Base-by-base conservation (phyloP, 768 basidiomycete species). In the Pleurotus eryngii region DNA sequence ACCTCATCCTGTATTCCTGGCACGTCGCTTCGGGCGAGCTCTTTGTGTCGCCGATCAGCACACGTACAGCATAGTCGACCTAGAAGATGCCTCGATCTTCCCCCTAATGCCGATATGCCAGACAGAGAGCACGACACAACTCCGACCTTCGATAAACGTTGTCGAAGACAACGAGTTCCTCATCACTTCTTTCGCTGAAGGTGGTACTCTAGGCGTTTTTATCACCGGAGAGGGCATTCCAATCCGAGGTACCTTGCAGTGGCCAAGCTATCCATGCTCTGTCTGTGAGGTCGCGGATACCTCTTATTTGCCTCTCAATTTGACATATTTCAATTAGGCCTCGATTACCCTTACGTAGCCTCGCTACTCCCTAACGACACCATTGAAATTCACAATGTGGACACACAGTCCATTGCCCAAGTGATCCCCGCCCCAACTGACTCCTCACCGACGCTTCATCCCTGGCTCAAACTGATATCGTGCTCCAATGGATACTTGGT, bases 151-250 rank as follows among this genome's bases (percentile, higher is more conserved):
- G 22, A 91, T 96, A 48, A 83, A 85, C 1, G 83, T 92, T 20
- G 81, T 95, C 22, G 78, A 81, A 37, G 83, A 83, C 27, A 83
- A 81, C 61, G 95, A 97, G 69, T 97, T 95, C 63, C 79, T 98
- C 43, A 78, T 97, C 18, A 76, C 92, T 14, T 90, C 90, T 2
- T 95, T 89, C 82, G 94, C 87, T 1, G 95, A 92, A 12, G 72
- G 77, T 3, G 84, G 81, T 53, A 90, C 91, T 0, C 75, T 98
- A 40, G 95, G 95, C 0, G 74, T 98, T 8, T 98, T 98, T 63
- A 78, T 98, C 61, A 92, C 82, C 12, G 82, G 85, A 0, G 81
- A 84, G 2, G 95, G 93, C 0, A 94, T 96, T 69, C 93, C 95
- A 4, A 87, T 93, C 6, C 81, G 95, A 46, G 94, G 94, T 2